Base-by-base conservation (phyloP, 2,329 filamentous ascomycete genomes). In the Macroventuria anomochaeta region DNA sequence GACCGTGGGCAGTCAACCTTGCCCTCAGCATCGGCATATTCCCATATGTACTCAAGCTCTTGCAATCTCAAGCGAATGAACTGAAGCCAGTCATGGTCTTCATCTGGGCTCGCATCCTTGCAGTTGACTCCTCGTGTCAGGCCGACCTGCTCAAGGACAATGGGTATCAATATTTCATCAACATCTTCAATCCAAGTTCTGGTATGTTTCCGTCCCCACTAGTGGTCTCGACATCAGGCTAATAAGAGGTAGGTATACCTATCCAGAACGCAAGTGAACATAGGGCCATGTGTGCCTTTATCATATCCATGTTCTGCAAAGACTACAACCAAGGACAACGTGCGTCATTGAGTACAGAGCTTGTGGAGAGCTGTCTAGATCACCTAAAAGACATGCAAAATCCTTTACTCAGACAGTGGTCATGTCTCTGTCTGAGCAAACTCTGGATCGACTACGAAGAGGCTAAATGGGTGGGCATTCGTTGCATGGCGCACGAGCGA, bases 81-180 rank as follows among this genome's bases (percentile, higher is more conserved):
- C 79, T 99, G 57, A 97, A 97, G 70, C 93, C 95, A 0, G 93
- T 97, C 55, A 97, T 99, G 95, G 93, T 99, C 5, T 99, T 97
- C 75, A 99, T 99, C 59, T 99, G 95, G 95, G 93, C 95, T 5
- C 86, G 95, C 41, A 91, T 99, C 36, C 85, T 99, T 60, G 95
- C 95, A 7, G 95, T 99, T 5, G 95, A 99, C 69, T 88, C 95
- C 55, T 91, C 90, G 1, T 97, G 95, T 69, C 95, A 99, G 74
- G 87, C 88, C 58, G 95, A 99, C 73, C 80, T 99, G 11, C 86
- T 97, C 64, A 97, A 97, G 76, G 95, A 99, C 71, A 96, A 93
- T 67, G 95, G 95, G 6, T 97, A 96, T 70, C 91, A 91, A 67
- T 99, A 99, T 77, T 99, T 99, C 73, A 92, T 95, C 46, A 88